Evolutionary conservation across 345 rosid genomes (phyloP), one percentile per base, ranked within the genome.

Genomic region (Sapria himalayana): DNA sequence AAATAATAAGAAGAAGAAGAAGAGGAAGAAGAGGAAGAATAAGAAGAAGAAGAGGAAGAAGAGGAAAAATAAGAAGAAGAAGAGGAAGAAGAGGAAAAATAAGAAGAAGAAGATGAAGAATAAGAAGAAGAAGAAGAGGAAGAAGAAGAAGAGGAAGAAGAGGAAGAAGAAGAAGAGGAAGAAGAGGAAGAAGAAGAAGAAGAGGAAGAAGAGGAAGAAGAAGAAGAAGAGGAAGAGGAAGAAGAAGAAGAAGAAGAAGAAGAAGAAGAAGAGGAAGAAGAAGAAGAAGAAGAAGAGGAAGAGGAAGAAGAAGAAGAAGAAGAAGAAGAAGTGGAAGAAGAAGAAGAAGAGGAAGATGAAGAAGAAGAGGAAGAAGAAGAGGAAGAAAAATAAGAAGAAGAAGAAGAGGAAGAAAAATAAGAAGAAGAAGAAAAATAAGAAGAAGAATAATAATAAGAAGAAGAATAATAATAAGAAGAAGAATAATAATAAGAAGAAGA

Each of bases 161-260:
- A 27, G 7, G 32, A 27, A 27, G 32, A 27, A 27, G 32, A 27
- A 27, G 32, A 27, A 27, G 32, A 27, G 7, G 32, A 27, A 27
- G 32, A 27, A 27, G 32, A 27, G 7, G 32, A 27, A 27, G 32
- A 27, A 27, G 32, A 27, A 27, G 32, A 27, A 27, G 32, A 27
- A 27, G 32, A 27, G 7, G 32, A 27, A 27, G 32, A 27, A 27
- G 32, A 27, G 7, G 32, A 27, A 27, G 32, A 27, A 27, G 32
- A 27, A 27, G 32, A 27, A 27, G 32, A 27, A 27, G 32, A 27
- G 7, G 32, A 27, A 27, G 32, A 27, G 7, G 32, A 27, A 27
- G 32, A 27, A 27, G 32, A 27, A 27, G 32, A 27, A 27, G 32
- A 27, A 27, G 32, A 27, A 27, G 32, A 27, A 27, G 32, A 27